Evolutionary conservation across 139 green algal genomes (phyloP), one percentile per base, ranked within the genome.

Genomic region (Auxenochlorella protothecoides): DNA sequence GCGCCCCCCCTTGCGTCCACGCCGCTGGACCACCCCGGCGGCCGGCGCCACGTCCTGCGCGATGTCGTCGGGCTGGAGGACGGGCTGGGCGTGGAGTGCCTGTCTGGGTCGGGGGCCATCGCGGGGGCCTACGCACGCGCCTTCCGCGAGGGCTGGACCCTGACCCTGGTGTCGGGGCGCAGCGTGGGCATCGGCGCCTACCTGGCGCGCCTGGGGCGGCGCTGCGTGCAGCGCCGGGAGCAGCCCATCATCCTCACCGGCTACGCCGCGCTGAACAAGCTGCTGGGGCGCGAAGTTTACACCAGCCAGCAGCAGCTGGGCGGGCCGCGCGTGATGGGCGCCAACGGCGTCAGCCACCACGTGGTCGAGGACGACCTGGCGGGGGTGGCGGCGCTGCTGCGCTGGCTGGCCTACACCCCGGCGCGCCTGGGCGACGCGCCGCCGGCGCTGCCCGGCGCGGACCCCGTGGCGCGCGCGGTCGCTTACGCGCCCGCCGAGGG

Each of bases 171-270:
- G 16, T 89, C 81, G 14, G 94, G 95, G 9, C 83, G 94, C 67
- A 96, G 89, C 1, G 95, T 99, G 3, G 95, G 95, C 72, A 99
- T 99, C 65, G 95, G 95, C 54, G 95, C 95, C 11, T 99, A 99
- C 85, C 86, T 99, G 55, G 90, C 91, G 0, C 91, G 95, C 12
- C 85, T 99, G 53, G 94, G 93, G n/a, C 84, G 90, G 51, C 84
- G 89, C 61, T 87, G 89, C 66, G 87, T 99, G 54, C 95, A 99
- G 83, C 80, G 92, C 16, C 68, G 77, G 1, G 91, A 99, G 73
- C 92, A 97, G 80, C 95, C 95, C 73, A 96, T 99, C 84, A 97
- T 99, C 73, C 90, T 99, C 5, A 99, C 95, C 5, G 95, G 95
- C 70, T 97, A 89, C 69, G 78, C 85, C n/a, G 95, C 95, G 3